A percentile compares a stretch with the other conserved stretches of the same genome.
Evolutionary conservation across 306 rosid species (phyloP).

Genomic region (Prunus kanzakura): DNA sequence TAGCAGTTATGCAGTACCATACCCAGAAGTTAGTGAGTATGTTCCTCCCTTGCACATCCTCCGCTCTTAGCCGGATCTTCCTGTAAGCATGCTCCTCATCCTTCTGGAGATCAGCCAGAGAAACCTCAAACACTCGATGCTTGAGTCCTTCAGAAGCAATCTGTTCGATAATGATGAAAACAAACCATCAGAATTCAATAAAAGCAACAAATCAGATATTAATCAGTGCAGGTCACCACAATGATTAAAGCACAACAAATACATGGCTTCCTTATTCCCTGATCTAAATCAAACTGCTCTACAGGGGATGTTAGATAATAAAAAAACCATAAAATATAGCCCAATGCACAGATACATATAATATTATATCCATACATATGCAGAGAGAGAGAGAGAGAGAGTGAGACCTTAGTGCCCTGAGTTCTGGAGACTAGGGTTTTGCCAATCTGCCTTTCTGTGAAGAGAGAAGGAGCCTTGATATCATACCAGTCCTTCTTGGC

Average conservation of each 20-base stretch:
- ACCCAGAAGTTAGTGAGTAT: conserved; percentile 47
- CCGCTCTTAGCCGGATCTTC: conserved; percentile 42
- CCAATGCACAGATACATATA: not conserved
- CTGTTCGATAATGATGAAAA: not conserved
- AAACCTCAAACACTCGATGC: conserved; percentile 42
- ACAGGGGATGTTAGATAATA: not conserved
- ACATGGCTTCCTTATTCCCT: not conserved
- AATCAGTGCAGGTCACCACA: not conserved
- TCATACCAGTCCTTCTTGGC: conserved; percentile 45
- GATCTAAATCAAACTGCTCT: not conserved
- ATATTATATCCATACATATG: no score
- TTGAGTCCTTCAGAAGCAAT: conserved; percentile 50
- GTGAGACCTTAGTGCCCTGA: conserved; percentile 42
- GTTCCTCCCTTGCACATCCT: conserved; percentile 42
- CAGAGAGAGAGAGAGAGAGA: no score
- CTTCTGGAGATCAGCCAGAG: conserved; percentile 42
- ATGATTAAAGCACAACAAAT: not conserved
- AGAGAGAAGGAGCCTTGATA: conserved; percentile 36
- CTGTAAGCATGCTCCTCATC: conserved; percentile 43
- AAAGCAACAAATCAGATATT: not conserved
- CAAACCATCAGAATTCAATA: not conserved
- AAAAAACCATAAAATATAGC: no score
- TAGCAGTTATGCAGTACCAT: not conserved
- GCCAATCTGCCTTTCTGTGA: conserved; percentile 31
- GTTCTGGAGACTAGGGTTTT: conserved; percentile 42